Percentiles rank a stretch among this genome's conserved stretches.
Evolutionary conservation across 306 rosid genomes (phyloP).

Genomic region (Rosa rugosa): DNA sequence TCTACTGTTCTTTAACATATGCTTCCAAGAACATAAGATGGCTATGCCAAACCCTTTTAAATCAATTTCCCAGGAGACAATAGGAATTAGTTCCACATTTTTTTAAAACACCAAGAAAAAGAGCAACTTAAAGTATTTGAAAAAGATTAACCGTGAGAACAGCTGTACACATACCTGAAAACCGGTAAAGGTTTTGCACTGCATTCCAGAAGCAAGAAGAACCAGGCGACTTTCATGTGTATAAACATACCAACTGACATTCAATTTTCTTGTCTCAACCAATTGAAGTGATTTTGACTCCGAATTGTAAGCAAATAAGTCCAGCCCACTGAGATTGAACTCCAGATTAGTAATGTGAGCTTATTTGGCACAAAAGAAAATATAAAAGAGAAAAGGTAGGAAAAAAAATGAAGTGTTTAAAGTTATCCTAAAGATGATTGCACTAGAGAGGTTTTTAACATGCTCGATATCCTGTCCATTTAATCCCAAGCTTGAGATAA

Average conservation of each 20-base stretch:
- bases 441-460: background rate
- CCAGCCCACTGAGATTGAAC: conserved; percentile 73
- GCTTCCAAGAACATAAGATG: background rate
- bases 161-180: conserved; percentile 67
- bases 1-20: background rate
- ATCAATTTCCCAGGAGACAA: background rate
- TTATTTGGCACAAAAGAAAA: background rate
- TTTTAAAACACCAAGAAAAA: background rate
- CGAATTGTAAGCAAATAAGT: conserved; percentile 68
- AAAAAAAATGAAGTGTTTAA: background rate
- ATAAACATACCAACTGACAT: conserved; percentile 85
- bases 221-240: conserved; percentile 99
- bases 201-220: conserved; percentile 99
- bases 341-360: conserved; percentile 27
- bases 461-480: background rate
- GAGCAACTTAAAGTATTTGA: background rate
- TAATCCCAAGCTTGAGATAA: background rate
- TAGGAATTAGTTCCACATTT: conserved; percentile 1
- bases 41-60: conserved; percentile 2
- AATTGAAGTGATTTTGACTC: conserved; percentile 68
- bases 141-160: conserved; percentile 8
- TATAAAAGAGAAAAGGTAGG: background rate
- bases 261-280: conserved; percentile 83
- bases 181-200: conserved; percentile 90
- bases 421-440: background rate